Evolutionary conservation across 2,329 filamentous ascomycete genomes (phyloP).

Genomic region (Xylariaceae sp.): DNA sequence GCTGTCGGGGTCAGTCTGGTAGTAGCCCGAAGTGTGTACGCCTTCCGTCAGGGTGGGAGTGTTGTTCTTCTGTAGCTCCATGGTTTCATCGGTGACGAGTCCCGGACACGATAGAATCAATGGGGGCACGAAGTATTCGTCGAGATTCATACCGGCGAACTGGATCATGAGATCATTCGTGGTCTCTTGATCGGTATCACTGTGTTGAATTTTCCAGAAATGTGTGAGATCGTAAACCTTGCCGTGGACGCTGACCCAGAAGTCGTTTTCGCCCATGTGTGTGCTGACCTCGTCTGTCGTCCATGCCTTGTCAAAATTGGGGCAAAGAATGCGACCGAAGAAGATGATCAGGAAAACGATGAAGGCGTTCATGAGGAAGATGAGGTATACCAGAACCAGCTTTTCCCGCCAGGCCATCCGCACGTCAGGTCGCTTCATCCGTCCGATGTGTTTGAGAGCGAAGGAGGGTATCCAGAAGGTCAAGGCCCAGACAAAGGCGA

Average conservation of each 20-base stretch:
- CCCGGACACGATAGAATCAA: constrained; percentile 64
- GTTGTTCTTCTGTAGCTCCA: constrained; percentile 56
- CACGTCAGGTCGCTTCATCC: constrained; percentile 96
- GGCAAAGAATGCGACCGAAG: constrained; percentile 80
- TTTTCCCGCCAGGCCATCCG: constrained; percentile 98
- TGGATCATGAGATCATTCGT: constrained; percentile 61
- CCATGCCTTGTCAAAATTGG: constrained; percentile 89
- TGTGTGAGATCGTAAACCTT: constrained; percentile 87
- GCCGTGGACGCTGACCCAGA: constrained; percentile 80
- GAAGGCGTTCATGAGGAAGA: constrained; percentile 69
- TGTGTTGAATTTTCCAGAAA: constrained; percentile 81
- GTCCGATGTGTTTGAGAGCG: constrained; percentile 68
- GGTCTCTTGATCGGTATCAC: constrained; percentile 59
- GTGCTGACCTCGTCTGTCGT: constrained; percentile 57
- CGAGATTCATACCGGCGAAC: constrained; percentile 71
- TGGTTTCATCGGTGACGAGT: constrained; percentile 53
- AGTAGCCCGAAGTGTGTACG: constrained; percentile 63
- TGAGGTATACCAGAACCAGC: constrained; percentile 71
- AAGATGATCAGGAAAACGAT: constrained; percentile 89
- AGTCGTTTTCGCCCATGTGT: constrained; percentile 69
- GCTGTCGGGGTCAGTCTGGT: constrained; percentile 47
- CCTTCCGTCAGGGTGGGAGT: constrained; percentile 50
- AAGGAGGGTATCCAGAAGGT: constrained; percentile 96
- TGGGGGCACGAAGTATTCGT: constrained; percentile 79
- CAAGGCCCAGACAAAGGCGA: constrained; percentile 71